Evolutionary conservation across 1,284 basidiomycete species (phyloP).

Genomic region (Thecaphora frezii): DNA sequence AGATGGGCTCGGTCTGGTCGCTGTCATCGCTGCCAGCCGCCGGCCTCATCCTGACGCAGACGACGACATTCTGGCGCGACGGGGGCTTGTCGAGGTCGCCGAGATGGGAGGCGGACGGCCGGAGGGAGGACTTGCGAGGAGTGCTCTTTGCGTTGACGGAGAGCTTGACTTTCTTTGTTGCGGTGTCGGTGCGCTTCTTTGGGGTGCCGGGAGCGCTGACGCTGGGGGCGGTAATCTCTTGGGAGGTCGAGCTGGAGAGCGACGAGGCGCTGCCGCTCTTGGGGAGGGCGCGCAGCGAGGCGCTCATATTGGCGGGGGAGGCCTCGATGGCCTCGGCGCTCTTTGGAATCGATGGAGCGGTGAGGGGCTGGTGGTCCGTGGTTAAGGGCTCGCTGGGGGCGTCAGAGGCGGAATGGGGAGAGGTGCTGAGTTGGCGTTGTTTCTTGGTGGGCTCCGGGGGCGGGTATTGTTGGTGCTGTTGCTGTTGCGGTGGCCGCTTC

Average conservation of each 20-base stretch:
- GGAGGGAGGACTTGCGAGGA: not conserved
- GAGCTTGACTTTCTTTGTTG: conserved; percentile 32
- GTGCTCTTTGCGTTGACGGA: not conserved
- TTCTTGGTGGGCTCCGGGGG: too few species aligned
- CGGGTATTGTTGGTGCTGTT: not conserved
- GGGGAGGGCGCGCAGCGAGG: conserved; percentile 1
- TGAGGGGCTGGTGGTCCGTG: too few species aligned
- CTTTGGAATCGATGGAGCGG: not conserved
- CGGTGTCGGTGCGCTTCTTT: conserved; percentile 11
- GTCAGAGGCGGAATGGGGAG: too few species aligned
- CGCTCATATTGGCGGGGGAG: conserved; percentile 6
- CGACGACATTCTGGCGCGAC: conserved; percentile 51
- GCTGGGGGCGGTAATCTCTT: not conserved
- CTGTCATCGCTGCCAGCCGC: conserved; percentile 3
- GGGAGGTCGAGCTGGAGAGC: not conserved
- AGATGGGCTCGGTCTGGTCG: conserved; percentile 16
- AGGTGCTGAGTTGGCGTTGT: too few species aligned
- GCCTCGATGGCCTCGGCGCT: not conserved
- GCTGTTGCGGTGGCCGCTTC: conserved; percentile 17
- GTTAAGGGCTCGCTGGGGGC: not conserved
- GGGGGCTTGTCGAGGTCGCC: not conserved
- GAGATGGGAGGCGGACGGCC: not conserved
- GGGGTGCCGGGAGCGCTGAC: not conserved
- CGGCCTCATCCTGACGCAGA: conserved; percentile 52
- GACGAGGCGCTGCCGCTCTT: not conserved